phyloP scores from a whole-genome alignment of 208 protist genomes.

The Crithidia fasciculata region DNA sequence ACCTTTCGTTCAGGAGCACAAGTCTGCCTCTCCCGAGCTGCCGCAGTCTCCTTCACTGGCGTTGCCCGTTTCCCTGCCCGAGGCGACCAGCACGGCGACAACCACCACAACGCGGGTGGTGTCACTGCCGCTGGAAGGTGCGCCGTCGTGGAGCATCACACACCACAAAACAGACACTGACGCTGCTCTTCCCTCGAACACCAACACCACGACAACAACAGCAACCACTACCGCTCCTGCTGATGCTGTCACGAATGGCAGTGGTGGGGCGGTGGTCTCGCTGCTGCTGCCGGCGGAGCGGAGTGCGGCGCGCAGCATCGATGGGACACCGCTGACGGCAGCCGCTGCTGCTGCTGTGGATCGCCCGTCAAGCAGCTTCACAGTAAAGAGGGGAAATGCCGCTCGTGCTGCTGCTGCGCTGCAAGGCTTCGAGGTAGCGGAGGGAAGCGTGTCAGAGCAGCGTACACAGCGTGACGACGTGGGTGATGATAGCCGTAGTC shows the following conservation, averaged over 20 bases:
- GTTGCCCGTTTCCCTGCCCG: background rate
- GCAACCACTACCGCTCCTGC: background rate
- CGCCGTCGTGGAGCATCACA: background rate
- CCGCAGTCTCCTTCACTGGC: background rate
- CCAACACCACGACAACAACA: background rate
- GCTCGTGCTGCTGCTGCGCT: no score
- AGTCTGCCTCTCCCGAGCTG: background rate
- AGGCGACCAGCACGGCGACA: background rate
- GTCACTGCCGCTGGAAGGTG: background rate
- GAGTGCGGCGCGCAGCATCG: background rate
- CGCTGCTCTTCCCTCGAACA: background rate
- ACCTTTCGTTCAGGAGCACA: background rate
- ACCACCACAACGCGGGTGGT: background rate
- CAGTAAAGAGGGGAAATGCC: no score
- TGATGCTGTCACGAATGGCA: no score
- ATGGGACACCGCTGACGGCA: background rate
- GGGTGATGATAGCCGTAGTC: no score
- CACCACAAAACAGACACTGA: background rate
- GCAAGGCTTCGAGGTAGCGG: no score
- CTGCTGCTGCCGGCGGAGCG: conserved; percentile 1
- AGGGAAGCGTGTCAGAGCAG: no score
- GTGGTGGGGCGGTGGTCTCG: background rate
- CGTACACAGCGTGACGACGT: no score
- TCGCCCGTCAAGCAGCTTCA: background rate
- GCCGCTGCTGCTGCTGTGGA: background rate